Evolutionary conservation across 352 stramenopile species (phyloP).

Genomic region (Phytophthora tubulina): DNA sequence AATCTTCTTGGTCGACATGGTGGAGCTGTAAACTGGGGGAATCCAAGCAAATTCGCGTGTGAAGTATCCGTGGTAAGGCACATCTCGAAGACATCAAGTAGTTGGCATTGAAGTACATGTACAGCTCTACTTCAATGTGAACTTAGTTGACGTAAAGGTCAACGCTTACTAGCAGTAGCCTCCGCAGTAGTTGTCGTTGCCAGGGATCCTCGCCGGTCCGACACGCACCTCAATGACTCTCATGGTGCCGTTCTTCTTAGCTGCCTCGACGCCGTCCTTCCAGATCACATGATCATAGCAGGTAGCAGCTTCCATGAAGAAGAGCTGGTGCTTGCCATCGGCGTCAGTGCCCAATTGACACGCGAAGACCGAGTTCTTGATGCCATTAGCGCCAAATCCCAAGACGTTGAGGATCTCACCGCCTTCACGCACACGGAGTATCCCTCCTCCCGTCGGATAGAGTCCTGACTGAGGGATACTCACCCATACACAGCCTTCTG

Average conservation of each 20-base stretch:
- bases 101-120: constrained; percentile 15
- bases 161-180: constrained; percentile 55
- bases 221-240: constrained; percentile 59
- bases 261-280: constrained; percentile 39
- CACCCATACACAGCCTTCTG: constrained; percentile 70
- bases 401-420: constrained; percentile 54
- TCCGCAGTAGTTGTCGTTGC: constrained; percentile 57
- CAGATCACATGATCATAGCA: constrained; percentile 52
- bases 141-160: constrained; percentile 16
- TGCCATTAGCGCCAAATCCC: constrained; percentile 65
- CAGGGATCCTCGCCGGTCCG: constrained; percentile 46
- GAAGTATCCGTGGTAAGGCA: background rate
- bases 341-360: constrained; percentile 63
- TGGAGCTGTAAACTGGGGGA: background rate
- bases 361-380: constrained; percentile 57
- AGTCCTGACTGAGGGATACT: constrained; percentile 56
- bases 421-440: constrained; percentile 61
- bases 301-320: constrained; percentile 57
- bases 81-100: background rate
- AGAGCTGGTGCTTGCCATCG: constrained; percentile 55
- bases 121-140: constrained; percentile 14
- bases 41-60: constrained; percentile 7
- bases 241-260: constrained; percentile 49
- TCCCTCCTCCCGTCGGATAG: constrained; percentile 52
- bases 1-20: constrained; percentile 6